Conservation (phyloP, 2,329 filamentous ascomycete genomes). For the Pestalotiopsis sp. region DNA sequence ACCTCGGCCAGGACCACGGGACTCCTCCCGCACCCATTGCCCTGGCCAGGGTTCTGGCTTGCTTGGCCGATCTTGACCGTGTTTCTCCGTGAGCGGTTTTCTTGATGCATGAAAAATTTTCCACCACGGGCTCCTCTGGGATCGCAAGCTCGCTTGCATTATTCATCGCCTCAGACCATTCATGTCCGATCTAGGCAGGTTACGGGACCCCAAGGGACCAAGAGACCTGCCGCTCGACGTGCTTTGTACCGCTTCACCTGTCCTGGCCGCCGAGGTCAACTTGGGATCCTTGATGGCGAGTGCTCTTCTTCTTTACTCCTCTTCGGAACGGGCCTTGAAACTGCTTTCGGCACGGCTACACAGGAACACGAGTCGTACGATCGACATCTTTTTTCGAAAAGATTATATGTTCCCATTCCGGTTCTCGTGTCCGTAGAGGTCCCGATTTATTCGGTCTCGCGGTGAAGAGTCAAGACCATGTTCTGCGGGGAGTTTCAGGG, state of each 20-base stretch:
- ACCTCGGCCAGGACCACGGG: neutral
- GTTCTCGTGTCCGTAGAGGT: neutral
- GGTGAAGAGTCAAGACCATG: neutral
- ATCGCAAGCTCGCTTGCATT: constrained; percentile 9
- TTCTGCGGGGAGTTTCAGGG: neutral
- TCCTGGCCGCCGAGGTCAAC: neutral
- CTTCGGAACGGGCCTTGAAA: neutral
- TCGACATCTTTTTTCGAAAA: neutral
- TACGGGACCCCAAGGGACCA: neutral
- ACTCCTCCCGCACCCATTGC: neutral
- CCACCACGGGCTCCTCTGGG: constrained; percentile 2
- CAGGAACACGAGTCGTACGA: neutral
- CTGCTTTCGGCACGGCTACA: neutral
- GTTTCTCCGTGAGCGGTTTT: constrained; percentile 7
- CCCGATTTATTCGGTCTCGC: neutral
- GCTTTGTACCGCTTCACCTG: neutral
- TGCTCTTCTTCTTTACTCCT: neutral
- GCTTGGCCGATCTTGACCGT: constrained; percentile 1
- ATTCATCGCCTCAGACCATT: constrained; percentile 1
- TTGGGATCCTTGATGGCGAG: neutral
- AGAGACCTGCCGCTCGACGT: neutral
- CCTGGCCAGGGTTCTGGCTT: neutral
- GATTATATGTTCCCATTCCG: neutral
- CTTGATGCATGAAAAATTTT: constrained; percentile 7
- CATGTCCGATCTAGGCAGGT: constrained; percentile 8